These are phyloP conservation scores for Fusarium nygamai DNA, from an alignment of 2,329 filamentous ascomycete species.

Conservation along the genomic window DNA sequence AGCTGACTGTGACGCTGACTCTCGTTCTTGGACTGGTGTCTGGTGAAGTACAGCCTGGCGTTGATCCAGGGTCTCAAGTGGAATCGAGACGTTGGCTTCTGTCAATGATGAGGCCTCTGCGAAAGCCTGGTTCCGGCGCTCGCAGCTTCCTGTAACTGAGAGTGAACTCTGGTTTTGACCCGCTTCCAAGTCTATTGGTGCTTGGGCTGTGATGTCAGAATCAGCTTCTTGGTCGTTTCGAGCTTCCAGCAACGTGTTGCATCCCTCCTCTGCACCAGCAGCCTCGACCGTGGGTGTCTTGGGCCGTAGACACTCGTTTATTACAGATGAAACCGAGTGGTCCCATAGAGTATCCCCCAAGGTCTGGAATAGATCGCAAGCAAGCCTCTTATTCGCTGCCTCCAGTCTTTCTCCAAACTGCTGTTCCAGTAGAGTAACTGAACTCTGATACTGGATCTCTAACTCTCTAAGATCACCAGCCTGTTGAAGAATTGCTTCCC, in stretches of 20 bases:
- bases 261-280: accelerated
- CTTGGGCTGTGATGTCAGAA: accelerated
- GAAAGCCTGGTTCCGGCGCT: accelerated
- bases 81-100: accelerated
- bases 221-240: accelerated
- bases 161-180: accelerated
- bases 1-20: accelerated
- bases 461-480: background rate
- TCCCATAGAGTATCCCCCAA: background rate
- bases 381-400: accelerated
- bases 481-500: background rate
- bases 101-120: background rate
- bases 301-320: accelerated
- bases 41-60: accelerated
- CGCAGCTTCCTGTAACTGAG: accelerated
- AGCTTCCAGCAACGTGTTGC: accelerated
- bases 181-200: too few species aligned
- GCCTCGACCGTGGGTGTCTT: accelerated
- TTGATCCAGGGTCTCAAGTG: accelerated
- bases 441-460: background rate
- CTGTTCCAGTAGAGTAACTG: background rate
- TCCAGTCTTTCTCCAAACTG: background rate
- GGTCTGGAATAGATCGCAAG: background rate
- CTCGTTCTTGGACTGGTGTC: accelerated
- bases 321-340: background rate